These are phyloP conservation scores for Leishmania aethiopica DNA, from an alignment of 208 protist genomes.

Conservation along the genomic window DNA sequence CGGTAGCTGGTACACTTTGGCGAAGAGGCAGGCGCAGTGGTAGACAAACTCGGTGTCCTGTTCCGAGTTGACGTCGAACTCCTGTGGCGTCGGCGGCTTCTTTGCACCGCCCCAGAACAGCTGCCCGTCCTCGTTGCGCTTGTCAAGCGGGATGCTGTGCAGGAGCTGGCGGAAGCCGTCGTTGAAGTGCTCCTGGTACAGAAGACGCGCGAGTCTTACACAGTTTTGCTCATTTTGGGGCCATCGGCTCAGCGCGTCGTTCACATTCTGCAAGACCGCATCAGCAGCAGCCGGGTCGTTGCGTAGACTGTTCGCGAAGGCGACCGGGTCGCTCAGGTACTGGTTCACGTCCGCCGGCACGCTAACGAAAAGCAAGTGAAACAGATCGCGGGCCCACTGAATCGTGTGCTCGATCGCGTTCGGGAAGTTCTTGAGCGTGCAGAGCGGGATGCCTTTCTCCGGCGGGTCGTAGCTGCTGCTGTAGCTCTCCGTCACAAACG, in stretches of 20 bases:
- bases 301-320: constrained; percentile 66
- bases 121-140: constrained; percentile 88
- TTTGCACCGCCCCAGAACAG: constrained; percentile 94
- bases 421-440: constrained; percentile 99
- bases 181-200: constrained; percentile 97
- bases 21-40: constrained; percentile 77
- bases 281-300: constrained; percentile 72
- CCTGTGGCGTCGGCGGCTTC: constrained; percentile 84
- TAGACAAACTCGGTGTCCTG: constrained; percentile 82
- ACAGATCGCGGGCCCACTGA: constrained; percentile 95
- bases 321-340: constrained; percentile 75
- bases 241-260: constrained; percentile 75
- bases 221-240: constrained; percentile 94
- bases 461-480: constrained; percentile 96
- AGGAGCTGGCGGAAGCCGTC: constrained; percentile 97
- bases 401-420: constrained; percentile 99
- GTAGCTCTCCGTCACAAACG: constrained; percentile 99
- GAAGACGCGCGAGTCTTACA: constrained; percentile 91
- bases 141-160: constrained; percentile 98
- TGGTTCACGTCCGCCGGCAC: constrained; percentile 82
- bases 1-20: constrained; percentile 64
- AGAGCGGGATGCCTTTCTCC: constrained; percentile 99
- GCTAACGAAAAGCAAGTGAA: constrained; percentile 86
- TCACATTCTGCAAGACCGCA: constrained; percentile 69
- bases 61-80: constrained; percentile 53